Evolutionary conservation across 2,329 filamentous ascomycete species (phyloP), one percentile per base, ranked within the genome.

Genomic region (Colletotrichum graminicola): DNA sequence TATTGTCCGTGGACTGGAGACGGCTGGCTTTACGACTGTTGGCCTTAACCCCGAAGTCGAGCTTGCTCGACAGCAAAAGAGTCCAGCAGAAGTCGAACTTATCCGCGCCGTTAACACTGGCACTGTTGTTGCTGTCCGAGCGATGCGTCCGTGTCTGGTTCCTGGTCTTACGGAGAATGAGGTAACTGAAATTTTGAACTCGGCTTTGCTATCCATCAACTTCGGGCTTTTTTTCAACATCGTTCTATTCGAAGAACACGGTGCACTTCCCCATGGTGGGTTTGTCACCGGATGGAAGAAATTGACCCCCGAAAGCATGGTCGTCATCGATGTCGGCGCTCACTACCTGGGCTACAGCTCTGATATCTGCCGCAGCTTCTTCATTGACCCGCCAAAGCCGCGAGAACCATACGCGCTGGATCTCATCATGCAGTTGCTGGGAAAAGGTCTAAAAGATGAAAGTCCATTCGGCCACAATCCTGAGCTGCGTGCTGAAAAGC

Each of bases 301-400:
- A 57, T 79, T 90, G 11, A 84, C 85, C 14, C 75, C 83, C 16
- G 86, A 88, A 51, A 89, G 84, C 39, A 88, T 91, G 79, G 80
- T 91, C 0, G 80, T 91, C 16, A 91, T 92, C 54, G 89, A 92
- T 69, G 88, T 91, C 14, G 89, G 88, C 1, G 86, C 88, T 0
- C 89, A 91, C 76, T 85, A 90, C 41, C 82, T 87, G 55, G 89
- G 90, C 5, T 91, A 91, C 77, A 89, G 86, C 5, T 91, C 88
- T 2, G 89, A 92, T 73, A 89, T 91, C 10, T 90, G 87, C 75
- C 85, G 90, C 21, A 90, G 87, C 55, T 91, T 91, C 79, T 89
- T 90, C 55, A 84, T 84, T 26, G 82, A 84, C 64, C 74, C 77
- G 1, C 79, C 79, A 2, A 68, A 54, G 36, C 14, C 29, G 7